Evolutionary conservation across 228 moss, liverwort and hornwort species (phyloP), one percentile per base, ranked within the genome.

Genomic region (Sphagnum fallax): DNA sequence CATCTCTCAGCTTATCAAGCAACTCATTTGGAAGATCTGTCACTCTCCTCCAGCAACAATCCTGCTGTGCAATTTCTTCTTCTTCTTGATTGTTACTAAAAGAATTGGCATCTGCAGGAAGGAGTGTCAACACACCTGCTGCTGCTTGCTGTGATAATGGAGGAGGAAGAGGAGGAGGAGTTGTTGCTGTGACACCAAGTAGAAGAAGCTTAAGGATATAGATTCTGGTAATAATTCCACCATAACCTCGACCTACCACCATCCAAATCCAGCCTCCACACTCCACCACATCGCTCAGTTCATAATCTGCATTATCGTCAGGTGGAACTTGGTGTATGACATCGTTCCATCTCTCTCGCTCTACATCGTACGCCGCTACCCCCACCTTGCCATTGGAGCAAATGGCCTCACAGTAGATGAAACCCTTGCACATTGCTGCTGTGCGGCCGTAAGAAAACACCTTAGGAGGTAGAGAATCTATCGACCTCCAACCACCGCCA

Each of bases 161-260:
- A 32, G 1, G 32, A 32, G 32, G 32, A 32, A 1, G 32, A 32
- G 32, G 32, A 32, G 32, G 4, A 16, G 62, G 4, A 57, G 9
- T 68, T 8, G 49, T 9, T 16, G 10, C 48, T 32, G 48, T 8
- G 2, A 60, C n/a, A 7, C 14, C 48, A 15, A 15, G 11, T 47
- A 14, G 16, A 32, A 69, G 70, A 10, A 86, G 80, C 76, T 83
- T 78, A 1, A 86, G 74, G 16, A 86, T 76, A 52, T 80, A 83
- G 8, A 86, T 72, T 5, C 64, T 59, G 3, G 74, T 80, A 4
- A 72, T 73, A 0, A 80, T 65, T 48, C 86, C 80, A 8, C 80
- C 80, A 13, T 75, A 83, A 4, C 86, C 86, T 50, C 82, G 80
- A 55, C 77, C 80, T 49, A 86, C 77, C 49, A 86, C 82, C 86